Conservation (phyloP, 2,329 filamentous ascomycete species). For the Emmonsiellopsis sp. region DNA sequence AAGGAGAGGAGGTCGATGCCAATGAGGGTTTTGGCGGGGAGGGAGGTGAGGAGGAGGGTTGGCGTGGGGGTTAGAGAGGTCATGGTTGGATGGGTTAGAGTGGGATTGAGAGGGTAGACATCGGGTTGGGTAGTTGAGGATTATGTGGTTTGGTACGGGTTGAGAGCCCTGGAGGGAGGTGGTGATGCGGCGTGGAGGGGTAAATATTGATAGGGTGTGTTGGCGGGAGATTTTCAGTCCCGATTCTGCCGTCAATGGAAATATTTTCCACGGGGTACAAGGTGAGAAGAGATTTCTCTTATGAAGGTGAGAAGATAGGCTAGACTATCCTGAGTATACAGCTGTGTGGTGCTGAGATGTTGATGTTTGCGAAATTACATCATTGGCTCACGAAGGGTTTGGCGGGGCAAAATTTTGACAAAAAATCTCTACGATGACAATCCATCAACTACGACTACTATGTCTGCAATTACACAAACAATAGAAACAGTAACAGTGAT, state of each 20-base stretch:
- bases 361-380: background rate
- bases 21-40: slow-evolving; percentile 40
- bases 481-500: background rate
- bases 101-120: background rate
- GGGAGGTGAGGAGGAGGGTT: slow-evolving; percentile 34
- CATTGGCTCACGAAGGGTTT: background rate
- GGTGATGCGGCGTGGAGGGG: no score
- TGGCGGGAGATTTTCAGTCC: no score
- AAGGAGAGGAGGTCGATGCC: slow-evolving; percentile 50
- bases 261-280: no score
- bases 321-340: background rate
- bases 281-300: no score
- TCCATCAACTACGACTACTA: background rate
- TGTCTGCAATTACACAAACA: no score
- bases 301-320: no score
- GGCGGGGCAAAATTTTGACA: background rate
- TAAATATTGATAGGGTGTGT: background rate
- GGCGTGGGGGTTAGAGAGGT: slow-evolving; percentile 22
- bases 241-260: no score
- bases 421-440: background rate
- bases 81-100: background rate
- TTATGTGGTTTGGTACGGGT: background rate
- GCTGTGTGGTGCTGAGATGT: background rate
- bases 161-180: no score
- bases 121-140: background rate